Conservation (phyloP, 257 asterid genomes). For the Przewalskia tangutica region DNA sequence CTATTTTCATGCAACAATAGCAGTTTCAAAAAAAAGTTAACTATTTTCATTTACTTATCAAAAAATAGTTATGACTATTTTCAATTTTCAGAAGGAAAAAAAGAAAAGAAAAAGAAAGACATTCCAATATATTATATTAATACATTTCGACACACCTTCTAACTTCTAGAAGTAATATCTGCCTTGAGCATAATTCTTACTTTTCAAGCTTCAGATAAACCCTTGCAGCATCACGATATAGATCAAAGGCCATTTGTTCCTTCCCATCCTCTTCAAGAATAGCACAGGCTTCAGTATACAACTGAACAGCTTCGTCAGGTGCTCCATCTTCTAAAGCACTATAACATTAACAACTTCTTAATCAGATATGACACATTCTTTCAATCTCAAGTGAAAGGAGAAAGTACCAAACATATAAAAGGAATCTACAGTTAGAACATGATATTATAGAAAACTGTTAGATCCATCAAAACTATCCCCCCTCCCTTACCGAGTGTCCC, state of each 20-base stretch:
- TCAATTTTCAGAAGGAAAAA: not conserved
- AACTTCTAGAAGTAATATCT: not conserved
- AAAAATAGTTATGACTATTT: not conserved
- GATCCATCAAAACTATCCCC: not conserved
- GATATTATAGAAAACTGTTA: not conserved
- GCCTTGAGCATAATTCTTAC: slow-evolving; percentile 32
- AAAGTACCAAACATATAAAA: not conserved
- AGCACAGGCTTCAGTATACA: slow-evolving; percentile 72
- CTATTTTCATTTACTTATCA: no score
- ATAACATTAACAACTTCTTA: not conserved
- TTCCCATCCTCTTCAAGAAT: slow-evolving; percentile 89
- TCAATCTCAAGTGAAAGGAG: not conserved
- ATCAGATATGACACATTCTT: slow-evolving; percentile 5
- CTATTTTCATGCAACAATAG: no score
- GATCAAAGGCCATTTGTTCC: slow-evolving; percentile 97
- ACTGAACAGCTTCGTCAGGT: slow-evolving; percentile 82
- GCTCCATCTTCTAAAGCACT: slow-evolving; percentile 81
- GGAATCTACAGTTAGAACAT: not conserved
- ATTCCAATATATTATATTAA: not conserved
- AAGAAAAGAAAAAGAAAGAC: not conserved
- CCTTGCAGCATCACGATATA: slow-evolving; percentile 77
- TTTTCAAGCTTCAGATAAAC: slow-evolving; percentile 82
- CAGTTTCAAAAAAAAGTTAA: no score
- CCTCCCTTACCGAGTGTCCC: not conserved
- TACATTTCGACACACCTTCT: not conserved